Percentiles rank a stretch among this genome's conserved stretches.
phyloP scores from a whole-genome alignment of 2,329 filamentous ascomycete genomes.

The Chrysosphaeria jannelii region DNA sequence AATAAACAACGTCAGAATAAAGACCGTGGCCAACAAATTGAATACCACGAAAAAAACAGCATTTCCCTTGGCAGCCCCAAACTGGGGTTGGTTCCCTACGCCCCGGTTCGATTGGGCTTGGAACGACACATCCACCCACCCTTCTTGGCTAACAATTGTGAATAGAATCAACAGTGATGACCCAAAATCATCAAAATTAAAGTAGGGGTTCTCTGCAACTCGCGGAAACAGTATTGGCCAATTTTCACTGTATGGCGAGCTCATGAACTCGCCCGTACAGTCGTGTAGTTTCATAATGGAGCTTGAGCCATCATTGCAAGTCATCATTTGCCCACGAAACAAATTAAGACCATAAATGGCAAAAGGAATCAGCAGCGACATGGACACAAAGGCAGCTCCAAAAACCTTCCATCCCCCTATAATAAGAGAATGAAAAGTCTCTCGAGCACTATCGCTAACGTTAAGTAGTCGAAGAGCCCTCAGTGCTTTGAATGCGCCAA shows the following conservation, averaged over 20 bases:
- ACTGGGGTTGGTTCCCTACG: slow-evolving; percentile 37
- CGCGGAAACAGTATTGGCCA: slow-evolving; percentile 70
- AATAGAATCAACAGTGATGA: slow-evolving; percentile 85
- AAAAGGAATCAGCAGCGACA: slow-evolving; percentile 84
- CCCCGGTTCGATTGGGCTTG: slow-evolving; percentile 57
- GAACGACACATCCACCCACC: slow-evolving; percentile 86
- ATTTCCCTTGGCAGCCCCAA: slow-evolving; percentile 47
- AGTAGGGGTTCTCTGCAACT: slow-evolving; percentile 53
- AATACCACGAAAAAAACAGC: slow-evolving; percentile 87
- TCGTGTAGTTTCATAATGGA: slow-evolving; percentile 28
- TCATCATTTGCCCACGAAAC: slow-evolving; percentile 53
- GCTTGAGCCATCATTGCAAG: slow-evolving; percentile 44
- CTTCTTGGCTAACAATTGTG: slow-evolving; percentile 95
- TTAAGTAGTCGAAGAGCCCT: slow-evolving; percentile 77
- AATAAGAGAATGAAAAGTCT: slow-evolving; percentile 92
- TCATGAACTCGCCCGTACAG: slow-evolving; percentile 63
- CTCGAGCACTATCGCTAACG: slow-evolving; percentile 77
- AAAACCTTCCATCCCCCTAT: slow-evolving; percentile 88
- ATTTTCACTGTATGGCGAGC: slow-evolving; percentile 35
- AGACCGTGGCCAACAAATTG: slow-evolving; percentile 87
- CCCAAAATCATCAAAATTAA: slow-evolving; percentile 86
- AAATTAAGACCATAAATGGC: slow-evolving; percentile 87
- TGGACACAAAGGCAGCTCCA: slow-evolving; percentile 71
- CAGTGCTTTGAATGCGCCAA: slow-evolving; percentile 90
- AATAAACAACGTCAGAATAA: slow-evolving; percentile 88